Evolutionary conservation across 208 protist species (phyloP), one percentile per base, ranked within the genome.

Genomic region (Blastocrithidia nonstop): DNA sequence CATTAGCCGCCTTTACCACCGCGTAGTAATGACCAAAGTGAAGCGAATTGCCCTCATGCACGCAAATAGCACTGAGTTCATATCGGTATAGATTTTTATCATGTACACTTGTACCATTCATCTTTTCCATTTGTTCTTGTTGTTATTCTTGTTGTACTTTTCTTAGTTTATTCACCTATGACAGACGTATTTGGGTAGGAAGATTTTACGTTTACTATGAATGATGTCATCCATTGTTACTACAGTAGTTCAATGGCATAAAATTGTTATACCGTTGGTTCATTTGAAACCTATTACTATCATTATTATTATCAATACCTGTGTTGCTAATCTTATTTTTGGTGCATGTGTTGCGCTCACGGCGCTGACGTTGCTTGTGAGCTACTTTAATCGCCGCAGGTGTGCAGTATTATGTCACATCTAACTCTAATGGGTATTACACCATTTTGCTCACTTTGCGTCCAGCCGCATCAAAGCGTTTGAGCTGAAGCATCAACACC

Each of bases 21-120:
- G 63, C 71, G 63, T 88, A 94, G 68, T 96, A 96, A 53, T 96
- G 91, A 15, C 91, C 91, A 47, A 71, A 84, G 41, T 65, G 56
- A 7, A 91, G 33, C 24, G 75, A 77, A 29, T 48, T 37, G 9
- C 91, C 91, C 20, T 79, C 62, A 51, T 96, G 91, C 25, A 96
- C 71, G 40, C 87, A 74, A 24, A 96, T 49, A 19, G 81, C 84
- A 53, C 83, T 84, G 7, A 96, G 68, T 38, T 93, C 64, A 57
- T 96, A 96, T 31, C 42, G 40, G 33, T 51, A 35, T 55, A 51
- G n/a, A n/a, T n/a, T n/a, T n/a, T n/a, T n/a, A n/a, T n/a, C n/a
- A n/a, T n/a, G n/a, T n/a, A n/a, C n/a, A n/a, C n/a, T n/a, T n/a
- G n/a, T n/a, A n/a, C n/a, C n/a, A n/a, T n/a, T n/a, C n/a, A n/a